These are phyloP conservation scores for Fonsecaea pugnacius DNA, from an alignment of 2,329 filamentous ascomycete genomes.

Conservation along the genomic window DNA sequence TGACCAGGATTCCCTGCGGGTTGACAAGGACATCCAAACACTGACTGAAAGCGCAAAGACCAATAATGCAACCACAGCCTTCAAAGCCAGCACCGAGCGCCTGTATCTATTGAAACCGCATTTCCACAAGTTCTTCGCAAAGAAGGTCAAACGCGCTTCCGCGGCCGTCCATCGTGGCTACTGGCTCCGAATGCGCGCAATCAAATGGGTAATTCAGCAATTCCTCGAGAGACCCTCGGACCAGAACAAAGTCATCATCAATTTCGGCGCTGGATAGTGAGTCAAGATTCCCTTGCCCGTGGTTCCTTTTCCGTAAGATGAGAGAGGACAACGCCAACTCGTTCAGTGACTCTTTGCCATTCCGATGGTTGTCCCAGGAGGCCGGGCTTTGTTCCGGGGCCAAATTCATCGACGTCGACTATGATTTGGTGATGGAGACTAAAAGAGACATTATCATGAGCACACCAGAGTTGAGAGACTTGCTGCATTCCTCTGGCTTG, in stretches of 20 bases:
- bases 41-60: slow-evolving; percentile 58
- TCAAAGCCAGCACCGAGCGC: slow-evolving; percentile 85
- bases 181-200: slow-evolving; percentile 79
- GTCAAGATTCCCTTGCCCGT: slow-evolving; percentile 10
- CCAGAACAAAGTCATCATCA: slow-evolving; percentile 36
- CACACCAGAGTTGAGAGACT: slow-evolving; percentile 30
- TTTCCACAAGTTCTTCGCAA: slow-evolving; percentile 86
- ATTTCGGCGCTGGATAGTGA: slow-evolving; percentile 37
- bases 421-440: slow-evolving; percentile 34
- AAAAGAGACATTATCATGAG: slow-evolving; percentile 35
- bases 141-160: slow-evolving; percentile 77
- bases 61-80: slow-evolving; percentile 91
- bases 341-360: slow-evolving; percentile 79
- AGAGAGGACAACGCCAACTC: background rate
- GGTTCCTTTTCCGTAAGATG: slow-evolving; percentile 1
- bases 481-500: slow-evolving; percentile 19
- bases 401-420: slow-evolving; percentile 37
- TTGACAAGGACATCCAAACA: background rate
- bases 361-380: slow-evolving; percentile 75
- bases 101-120: slow-evolving; percentile 81
- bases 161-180: slow-evolving; percentile 90
- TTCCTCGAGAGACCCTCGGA: slow-evolving; percentile 65
- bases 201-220: slow-evolving; percentile 74
- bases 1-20: background rate
- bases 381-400: slow-evolving; percentile 47